phyloP scores from a whole-genome alignment of 1,284 basidiomycete genomes.

The Pulchroboletus neoregius region DNA sequence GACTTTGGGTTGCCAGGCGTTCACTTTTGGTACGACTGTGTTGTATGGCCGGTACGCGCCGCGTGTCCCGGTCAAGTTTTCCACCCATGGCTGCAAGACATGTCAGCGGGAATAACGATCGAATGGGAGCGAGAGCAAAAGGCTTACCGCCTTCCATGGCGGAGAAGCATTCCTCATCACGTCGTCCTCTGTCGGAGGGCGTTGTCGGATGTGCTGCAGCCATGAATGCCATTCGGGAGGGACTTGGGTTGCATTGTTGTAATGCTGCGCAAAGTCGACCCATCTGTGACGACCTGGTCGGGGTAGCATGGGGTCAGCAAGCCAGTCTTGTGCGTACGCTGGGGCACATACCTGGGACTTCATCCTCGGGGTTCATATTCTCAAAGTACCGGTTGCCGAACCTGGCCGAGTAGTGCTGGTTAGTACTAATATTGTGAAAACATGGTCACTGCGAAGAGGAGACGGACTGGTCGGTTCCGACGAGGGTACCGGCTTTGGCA shows the following conservation, averaged over 20 bases:
- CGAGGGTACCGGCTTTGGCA: constrained; percentile 75
- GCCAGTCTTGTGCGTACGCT: neutral
- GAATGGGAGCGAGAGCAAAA: neutral
- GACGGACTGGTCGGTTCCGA: constrained; percentile 81
- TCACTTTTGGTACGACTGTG: constrained; percentile 77
- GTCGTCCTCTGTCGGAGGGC: constrained; percentile 72
- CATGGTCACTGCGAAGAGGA: neutral
- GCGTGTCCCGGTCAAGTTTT: constrained; percentile 89
- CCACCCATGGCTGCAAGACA: constrained; percentile 56
- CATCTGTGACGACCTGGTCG: constrained; percentile 86
- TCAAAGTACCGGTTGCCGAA: constrained; percentile 92
- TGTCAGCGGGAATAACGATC: neutral
- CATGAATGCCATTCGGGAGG: constrained; percentile 95
- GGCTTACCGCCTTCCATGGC: constrained; percentile 79
- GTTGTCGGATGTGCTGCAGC: constrained; percentile 85
- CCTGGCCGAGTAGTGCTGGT: constrained; percentile 37
- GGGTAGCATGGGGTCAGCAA: too few species aligned
- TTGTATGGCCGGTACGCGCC: constrained; percentile 88
- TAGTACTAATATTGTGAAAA: neutral
- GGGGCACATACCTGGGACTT: constrained; percentile 69
- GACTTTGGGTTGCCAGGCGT: constrained; percentile 80
- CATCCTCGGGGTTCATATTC: constrained; percentile 80
- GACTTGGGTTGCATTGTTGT: constrained; percentile 86
- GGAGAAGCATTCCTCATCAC: constrained; percentile 67
- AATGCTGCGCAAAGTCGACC: constrained; percentile 90